These are phyloP conservation scores for Barnettozyma pratensis DNA, from an alignment of 805 yeast species.

Conservation along the genomic window DNA sequence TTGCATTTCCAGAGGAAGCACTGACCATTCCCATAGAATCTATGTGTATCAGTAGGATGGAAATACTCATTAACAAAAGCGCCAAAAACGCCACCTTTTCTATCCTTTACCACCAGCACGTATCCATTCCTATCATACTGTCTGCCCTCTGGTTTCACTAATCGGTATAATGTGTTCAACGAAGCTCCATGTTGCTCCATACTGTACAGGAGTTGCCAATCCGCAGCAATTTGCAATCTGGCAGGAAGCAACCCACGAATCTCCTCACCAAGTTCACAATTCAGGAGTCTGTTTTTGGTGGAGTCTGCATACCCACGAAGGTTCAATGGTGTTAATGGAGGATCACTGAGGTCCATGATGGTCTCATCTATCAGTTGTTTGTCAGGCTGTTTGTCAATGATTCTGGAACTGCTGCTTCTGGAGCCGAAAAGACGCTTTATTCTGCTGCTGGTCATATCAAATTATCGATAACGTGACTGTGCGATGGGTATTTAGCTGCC, in stretches of 20 bases:
- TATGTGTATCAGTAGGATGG: slow-evolving; percentile 62
- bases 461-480: not conserved
- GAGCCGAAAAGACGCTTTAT: slow-evolving; percentile 1
- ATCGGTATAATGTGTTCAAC: slow-evolving; percentile 66
- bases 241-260: slow-evolving; percentile 71
- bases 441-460: not conserved
- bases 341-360: slow-evolving; percentile 5
- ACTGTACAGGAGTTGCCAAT: slow-evolving; percentile 79
- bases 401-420: not conserved
- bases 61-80: slow-evolving; percentile 71
- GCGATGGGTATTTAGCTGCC: no score
- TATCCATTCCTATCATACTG: slow-evolving; percentile 57
- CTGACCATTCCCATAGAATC: slow-evolving; percentile 91
- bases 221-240: slow-evolving; percentile 68
- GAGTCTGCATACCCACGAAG: slow-evolving; percentile 55
- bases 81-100: slow-evolving; percentile 63
- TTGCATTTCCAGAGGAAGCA: slow-evolving; percentile 88
- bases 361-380: not conserved
- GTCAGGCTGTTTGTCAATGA: not conserved
- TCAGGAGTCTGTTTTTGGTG: slow-evolving; percentile 56
- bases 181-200: slow-evolving; percentile 92
- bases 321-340: slow-evolving; percentile 49
- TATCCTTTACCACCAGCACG: slow-evolving; percentile 66
- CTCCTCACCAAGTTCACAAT: slow-evolving; percentile 64
- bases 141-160: slow-evolving; percentile 39